Base-by-base conservation (phyloP, 495 filamentous ascomycete genomes). In the Hypoxylon rickii region DNA sequence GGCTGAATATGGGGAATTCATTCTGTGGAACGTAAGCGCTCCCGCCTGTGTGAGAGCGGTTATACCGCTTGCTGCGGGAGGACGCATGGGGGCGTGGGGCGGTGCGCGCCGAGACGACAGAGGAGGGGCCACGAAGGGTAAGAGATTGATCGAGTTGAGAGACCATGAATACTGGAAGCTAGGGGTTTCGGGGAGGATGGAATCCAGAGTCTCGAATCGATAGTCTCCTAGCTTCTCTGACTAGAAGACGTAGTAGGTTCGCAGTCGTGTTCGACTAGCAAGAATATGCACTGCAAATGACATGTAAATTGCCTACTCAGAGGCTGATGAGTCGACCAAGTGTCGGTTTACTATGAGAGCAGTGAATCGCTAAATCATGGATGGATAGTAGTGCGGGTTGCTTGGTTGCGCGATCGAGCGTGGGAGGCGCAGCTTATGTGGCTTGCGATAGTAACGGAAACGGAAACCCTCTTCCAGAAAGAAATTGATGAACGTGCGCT, bases 1-100 rank as follows among this genome's bases (percentile, higher is more conserved):
- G 86, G 33, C 85, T 87, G 72, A 97, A 97, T 55, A 93, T 77
- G 21, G 92, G 92, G 67, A 96, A 97, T 58, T 96, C 91, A 67
- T 96, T 96, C 68, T 89, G 87, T 38, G 87, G 82, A 32, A 83
- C 73, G 69, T 86, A 87, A 10, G 83, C 78, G 38, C 78, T 76
- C 59, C 88, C 88, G 32, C 91, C 91, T 70, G 88, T 83, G 65
- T 92, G 88, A 15, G 90, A 94, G 44, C 90, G 87, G 72, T 85
- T 84, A 50, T 88, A 86, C 39, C 89, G 84, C 63, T 90, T 48
- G 75, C 84, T 68, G 73, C 83, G 72, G 76, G 80, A 69, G 22
- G 66, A 69, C 7, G 26, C 56, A 62, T 69, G 59, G 11, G 59
- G 60, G 36, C 66, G 66, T 81, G 87, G 51, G 75, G 72, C 45